Evolutionary conservation across 257 asterid genomes (phyloP).

Genomic region (Oldenlandia corymbosa): DNA sequence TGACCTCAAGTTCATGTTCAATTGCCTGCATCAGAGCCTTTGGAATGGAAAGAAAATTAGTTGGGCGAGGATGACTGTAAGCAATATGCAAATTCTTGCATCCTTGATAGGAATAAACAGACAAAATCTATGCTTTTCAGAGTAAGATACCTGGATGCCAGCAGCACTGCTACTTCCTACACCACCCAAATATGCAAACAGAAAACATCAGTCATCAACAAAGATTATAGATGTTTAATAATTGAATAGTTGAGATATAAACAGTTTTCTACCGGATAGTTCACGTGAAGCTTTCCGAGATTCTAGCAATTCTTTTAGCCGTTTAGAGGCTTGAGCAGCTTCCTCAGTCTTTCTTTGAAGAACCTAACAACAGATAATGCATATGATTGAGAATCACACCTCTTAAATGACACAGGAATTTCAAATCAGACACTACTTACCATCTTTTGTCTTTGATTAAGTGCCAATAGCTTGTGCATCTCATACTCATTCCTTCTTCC

Average conservation of each 20-base stretch:
- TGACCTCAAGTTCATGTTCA: slow-evolving; percentile 96
- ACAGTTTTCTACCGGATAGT: slow-evolving; percentile 39
- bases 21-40: slow-evolving; percentile 72
- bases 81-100: not conserved
- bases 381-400: slow-evolving; percentile 3
- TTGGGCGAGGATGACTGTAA: not conserved
- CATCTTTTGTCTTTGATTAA: slow-evolving; percentile 98
- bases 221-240: slow-evolving; percentile 1
- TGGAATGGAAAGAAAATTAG: slow-evolving; percentile 20
- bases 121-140: not conserved
- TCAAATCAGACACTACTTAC: slow-evolving; percentile 26
- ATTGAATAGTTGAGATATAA: not conserved
- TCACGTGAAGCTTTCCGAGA: slow-evolving; percentile 84
- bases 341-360: slow-evolving; percentile 94
- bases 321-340: slow-evolving; percentile 87
- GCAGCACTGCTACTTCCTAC: slow-evolving; percentile 55
- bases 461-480: slow-evolving; percentile 93
- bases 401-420: not conserved
- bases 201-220: slow-evolving; percentile 2
- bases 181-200: slow-evolving; percentile 23
- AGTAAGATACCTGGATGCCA: slow-evolving; percentile 62
- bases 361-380: slow-evolving; percentile 42
- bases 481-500: slow-evolving; percentile 98
- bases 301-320: slow-evolving; percentile 89
- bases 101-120: not conserved